Percentiles rank a stretch among this genome's conserved stretches.
Conservation (phyloP, 768 basidiomycete genomes). For the Termitomyces titanicus region DNA sequence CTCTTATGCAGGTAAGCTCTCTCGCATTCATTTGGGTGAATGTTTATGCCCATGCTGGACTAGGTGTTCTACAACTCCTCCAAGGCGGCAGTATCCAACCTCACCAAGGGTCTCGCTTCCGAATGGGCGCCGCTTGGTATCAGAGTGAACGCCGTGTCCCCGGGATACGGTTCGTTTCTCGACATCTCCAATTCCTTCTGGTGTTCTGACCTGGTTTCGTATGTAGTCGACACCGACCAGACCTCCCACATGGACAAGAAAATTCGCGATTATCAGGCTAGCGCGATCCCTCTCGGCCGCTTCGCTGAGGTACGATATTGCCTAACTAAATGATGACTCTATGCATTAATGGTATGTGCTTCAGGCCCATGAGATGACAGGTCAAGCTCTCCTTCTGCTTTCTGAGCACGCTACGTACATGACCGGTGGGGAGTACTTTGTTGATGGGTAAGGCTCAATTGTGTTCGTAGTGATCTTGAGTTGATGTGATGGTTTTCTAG, state of each 20-base stretch:
- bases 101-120: slow-evolving; percentile 54
- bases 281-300: slow-evolving; percentile 47
- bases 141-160: slow-evolving; percentile 58
- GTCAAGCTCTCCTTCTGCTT: slow-evolving; percentile 51
- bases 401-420: slow-evolving; percentile 50
- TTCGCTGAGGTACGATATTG: slow-evolving; percentile 46
- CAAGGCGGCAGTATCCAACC: slow-evolving; percentile 59
- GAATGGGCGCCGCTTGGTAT: slow-evolving; percentile 58
- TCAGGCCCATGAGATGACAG: slow-evolving; percentile 55
- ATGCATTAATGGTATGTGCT: background rate
- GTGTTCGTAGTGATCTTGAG: background rate
- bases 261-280: slow-evolving; percentile 45
- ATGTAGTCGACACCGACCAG: slow-evolving; percentile 55
- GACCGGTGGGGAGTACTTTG: slow-evolving; percentile 54
- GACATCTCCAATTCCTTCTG: background rate
- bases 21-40: too few species aligned
- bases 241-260: slow-evolving; percentile 48
- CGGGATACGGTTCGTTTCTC: slow-evolving; percentile 48
- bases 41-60: background rate
- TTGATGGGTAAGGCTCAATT: slow-evolving; percentile 44
- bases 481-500: background rate
- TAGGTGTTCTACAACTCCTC: slow-evolving; percentile 61
- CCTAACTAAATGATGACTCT: background rate
- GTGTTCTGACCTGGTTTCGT: background rate
- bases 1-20: slow-evolving; percentile 45